A percentile compares a stretch with the other conserved stretches of the same genome.
Evolutionary conservation across 2,329 filamentous ascomycete genomes (phyloP).

Genomic region (Colletotrichum camelliae): DNA sequence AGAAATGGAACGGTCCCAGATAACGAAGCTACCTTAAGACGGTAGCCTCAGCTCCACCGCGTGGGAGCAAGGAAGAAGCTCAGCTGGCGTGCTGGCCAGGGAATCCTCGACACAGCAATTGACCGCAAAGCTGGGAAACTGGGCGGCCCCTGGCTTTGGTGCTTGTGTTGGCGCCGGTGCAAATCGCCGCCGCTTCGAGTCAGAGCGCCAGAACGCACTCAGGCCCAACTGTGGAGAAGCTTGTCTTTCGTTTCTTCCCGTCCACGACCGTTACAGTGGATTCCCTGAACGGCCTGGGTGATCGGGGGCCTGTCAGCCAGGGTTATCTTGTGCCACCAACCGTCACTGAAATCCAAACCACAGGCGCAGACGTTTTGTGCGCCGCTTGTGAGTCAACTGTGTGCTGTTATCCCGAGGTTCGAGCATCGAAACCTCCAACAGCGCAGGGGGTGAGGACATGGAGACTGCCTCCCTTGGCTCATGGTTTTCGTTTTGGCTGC

Average conservation of each 20-base stretch:
- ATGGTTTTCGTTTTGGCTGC: background rate
- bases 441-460: background rate
- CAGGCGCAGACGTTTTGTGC: background rate
- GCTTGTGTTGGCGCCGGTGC: constrained; percentile 15
- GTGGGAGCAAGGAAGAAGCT: constrained; percentile 13
- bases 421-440: background rate
- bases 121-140: constrained; percentile 4
- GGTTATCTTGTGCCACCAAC: background rate
- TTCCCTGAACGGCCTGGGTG: background rate
- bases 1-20: background rate
- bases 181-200: constrained; percentile 20
- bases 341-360: background rate
- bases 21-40: background rate
- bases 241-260: constrained; percentile 23
- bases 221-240: constrained; percentile 41
- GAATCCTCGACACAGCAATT: constrained; percentile 5
- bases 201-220: constrained; percentile 34
- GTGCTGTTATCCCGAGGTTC: background rate
- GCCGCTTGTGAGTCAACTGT: background rate
- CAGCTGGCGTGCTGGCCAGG: constrained; percentile 4
- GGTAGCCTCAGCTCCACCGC: constrained; percentile 5
- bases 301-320: background rate
- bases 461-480: constrained; percentile 1
- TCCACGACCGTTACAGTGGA: constrained; percentile 18
- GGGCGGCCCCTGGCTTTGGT: constrained; percentile 1